Evolutionary conservation across 768 basidiomycete species (phyloP).

Genomic region (Amyloporia xantha): DNA sequence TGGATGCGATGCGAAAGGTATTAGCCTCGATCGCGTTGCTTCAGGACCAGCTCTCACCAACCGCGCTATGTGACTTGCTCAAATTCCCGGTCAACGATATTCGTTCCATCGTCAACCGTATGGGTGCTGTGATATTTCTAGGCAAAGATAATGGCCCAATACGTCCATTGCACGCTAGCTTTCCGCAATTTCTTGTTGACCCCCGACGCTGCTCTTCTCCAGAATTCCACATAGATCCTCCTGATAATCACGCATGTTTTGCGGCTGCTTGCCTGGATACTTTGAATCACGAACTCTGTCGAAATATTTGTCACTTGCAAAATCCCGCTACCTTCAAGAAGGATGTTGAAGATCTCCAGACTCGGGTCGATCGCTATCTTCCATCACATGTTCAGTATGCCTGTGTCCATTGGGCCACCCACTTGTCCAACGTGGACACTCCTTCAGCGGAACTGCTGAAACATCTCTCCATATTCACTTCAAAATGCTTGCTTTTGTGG

Average conservation of each 20-base stretch:
- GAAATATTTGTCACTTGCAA: background rate
- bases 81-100: background rate
- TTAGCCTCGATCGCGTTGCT: background rate
- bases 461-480: background rate
- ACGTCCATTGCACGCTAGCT: background rate
- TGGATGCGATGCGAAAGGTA: background rate
- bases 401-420: background rate
- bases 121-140: background rate
- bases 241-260: background rate
- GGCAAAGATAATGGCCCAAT: background rate
- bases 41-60: background rate
- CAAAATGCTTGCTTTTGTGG: background rate
- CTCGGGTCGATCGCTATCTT: background rate
- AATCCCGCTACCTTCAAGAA: background rate
- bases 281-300: background rate
- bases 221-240: background rate
- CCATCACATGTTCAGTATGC: background rate
- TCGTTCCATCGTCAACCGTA: background rate
- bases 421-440: background rate
- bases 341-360: background rate
- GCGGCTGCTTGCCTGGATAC: background rate
- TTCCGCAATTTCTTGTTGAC: background rate
- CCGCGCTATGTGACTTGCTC: background rate
- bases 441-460: background rate
- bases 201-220: background rate